Evolutionary conservation across 1,284 basidiomycete species (phyloP).

Genomic region (Leccinum solheimii): DNA sequence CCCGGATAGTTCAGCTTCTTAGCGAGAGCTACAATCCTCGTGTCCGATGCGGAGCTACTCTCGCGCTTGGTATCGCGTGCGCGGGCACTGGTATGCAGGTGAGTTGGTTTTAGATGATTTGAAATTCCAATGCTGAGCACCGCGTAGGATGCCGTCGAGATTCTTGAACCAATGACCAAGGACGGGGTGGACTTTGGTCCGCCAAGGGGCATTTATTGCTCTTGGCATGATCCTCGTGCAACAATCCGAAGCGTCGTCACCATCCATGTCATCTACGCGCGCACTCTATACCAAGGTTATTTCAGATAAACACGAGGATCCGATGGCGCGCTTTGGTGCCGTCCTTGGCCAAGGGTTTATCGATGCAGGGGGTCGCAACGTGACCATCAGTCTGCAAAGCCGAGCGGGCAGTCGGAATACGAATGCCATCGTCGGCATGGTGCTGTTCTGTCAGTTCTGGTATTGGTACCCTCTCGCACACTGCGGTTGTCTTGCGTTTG

Average conservation of each 20-base stretch:
- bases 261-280: constrained; percentile 78
- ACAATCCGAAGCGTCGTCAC: constrained; percentile 86
- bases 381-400: constrained; percentile 90
- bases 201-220: constrained; percentile 94
- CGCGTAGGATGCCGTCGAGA: constrained; percentile 83
- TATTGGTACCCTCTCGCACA: constrained; percentile 99
- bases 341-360: constrained; percentile 93
- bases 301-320: constrained; percentile 94
- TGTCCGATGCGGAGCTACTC: constrained; percentile 92
- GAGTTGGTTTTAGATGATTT: constrained; percentile 8
- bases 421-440: constrained; percentile 92
- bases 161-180: constrained; percentile 95
- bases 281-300: constrained; percentile 86
- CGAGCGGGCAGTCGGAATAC: constrained; percentile 90
- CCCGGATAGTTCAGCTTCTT: constrained; percentile 90
- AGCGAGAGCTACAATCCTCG: constrained; percentile 99
- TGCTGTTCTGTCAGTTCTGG: constrained; percentile 97
- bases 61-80: constrained; percentile 93
- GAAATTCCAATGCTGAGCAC: constrained; percentile 2
- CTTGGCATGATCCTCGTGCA: constrained; percentile 96
- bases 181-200: constrained; percentile 97
- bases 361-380: constrained; percentile 94
- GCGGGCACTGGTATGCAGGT: constrained; percentile 95
- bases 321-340: constrained; percentile 95
- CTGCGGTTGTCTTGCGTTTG: constrained; percentile 87